Evolutionary conservation across 2,329 filamentous ascomycete species (phyloP), one percentile per base, ranked within the genome.

Genomic region (Xylaria sp.): DNA sequence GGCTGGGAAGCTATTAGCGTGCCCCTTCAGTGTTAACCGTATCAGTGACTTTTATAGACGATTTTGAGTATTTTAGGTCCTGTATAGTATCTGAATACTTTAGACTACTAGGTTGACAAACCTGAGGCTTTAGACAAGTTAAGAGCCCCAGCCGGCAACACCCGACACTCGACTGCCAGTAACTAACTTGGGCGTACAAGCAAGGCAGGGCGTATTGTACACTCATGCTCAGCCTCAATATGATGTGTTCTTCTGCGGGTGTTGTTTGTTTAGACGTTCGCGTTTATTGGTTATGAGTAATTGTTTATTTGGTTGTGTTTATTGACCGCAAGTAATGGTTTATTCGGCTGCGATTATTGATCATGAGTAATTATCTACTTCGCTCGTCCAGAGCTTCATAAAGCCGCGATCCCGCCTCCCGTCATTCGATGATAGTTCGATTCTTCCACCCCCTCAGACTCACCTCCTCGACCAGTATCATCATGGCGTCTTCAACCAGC

Each of bases 91-190:
- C 34, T 8, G 8, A 8, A 6, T 11, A 8, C 8, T 36, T 36
- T 36, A n/a, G n/a, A n/a, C n/a, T n/a, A n/a, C n/a, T n/a, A n/a
- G n/a, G n/a, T n/a, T n/a, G n/a, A n/a, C n/a, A n/a, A n/a, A n/a
- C n/a, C n/a, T 7, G 7, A 36, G 34, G 34, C 3, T 36, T 36
- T 27, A 27, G 4, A 27, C 45, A 11, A 8, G 11, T 30, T 7
- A 24, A 39, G 9, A 27, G 7, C 14, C 27, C 19, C 50, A 55
- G 36, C 42, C 19, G 32, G 19, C 42, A 21, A 48, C 64, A 59
- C 51, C 57, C 51, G 57, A 48, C 64, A 11, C 30, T 11, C 64
- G 50, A 58, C 64, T 51, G 50, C 27, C 30, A 55, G 19, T 7
- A 7, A 34, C 32, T 34, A 34, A 36, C 34, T 8, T 8, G 11